Base-by-base conservation (phyloP, 148 eudicot species). In the Fagopyrum esculentum region DNA sequence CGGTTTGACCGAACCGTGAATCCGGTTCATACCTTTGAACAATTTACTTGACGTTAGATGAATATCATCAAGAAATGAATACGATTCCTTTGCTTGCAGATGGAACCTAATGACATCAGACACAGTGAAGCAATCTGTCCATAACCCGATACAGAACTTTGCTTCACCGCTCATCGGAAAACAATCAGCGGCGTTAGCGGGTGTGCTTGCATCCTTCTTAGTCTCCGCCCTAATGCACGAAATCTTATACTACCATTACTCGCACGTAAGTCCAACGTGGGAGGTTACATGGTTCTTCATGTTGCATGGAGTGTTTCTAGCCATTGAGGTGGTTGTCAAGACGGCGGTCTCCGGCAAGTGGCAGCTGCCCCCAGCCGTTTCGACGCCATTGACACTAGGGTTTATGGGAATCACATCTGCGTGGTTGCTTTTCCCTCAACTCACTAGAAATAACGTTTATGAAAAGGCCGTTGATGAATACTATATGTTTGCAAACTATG, bases 201-300 rank as follows among this genome's bases (percentile, higher is more conserved):
- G 77, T 17, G 83, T 87, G 9, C 15, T 90, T 76, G 85, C 87
- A 9, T 4, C 90, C 0, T 93, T 90, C 40, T 1, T 79, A 0
- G 96, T 89, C 0, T 91, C 98, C 0, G 98, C 91, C 0, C 45
- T 91, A 26, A 91, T 91, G 94, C 98, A 93, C 59, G 98, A 93
- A 87, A 79, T 93, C 4, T 29, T 88, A 0, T 87, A 85, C 57
- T 93, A 84, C 49, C 82, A 84, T 55, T 54, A 83, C 48, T 69
- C 76, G 26, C 89, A 82, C 15, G 85, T 44, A 74, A 45, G 64
- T 3, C 91, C 95, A 45, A 71, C 91, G 71, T 87, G 92, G 93
- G 91, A 90, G 76, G 83, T 83, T 73, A 88, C 90, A 0, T 77
- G 74, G 73, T 92, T 88, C 57, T 92, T 91, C 46, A 87, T 91